These are phyloP conservation scores for Cercospora sesami DNA, from an alignment of 2,329 filamentous ascomycete genomes.

Conservation along the genomic window DNA sequence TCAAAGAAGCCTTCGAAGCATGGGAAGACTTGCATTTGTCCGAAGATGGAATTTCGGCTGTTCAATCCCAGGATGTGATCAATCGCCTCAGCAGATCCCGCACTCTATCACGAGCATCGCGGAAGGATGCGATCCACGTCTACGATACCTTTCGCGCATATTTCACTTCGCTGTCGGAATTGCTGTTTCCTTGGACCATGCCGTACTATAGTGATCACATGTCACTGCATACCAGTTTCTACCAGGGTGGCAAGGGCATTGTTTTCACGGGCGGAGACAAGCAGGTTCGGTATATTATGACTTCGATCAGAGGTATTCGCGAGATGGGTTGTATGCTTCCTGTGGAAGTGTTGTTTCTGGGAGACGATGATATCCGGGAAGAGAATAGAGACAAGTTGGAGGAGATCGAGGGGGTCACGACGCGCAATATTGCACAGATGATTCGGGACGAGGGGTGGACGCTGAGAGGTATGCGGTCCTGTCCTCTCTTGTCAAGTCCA, in stretches of 20 bases:
- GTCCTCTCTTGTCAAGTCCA: too few species aligned
- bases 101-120: slow-evolving; percentile 9
- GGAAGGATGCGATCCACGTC: slow-evolving; percentile 34
- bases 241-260: slow-evolving; percentile 46
- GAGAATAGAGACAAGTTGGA: slow-evolving; percentile 47
- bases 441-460: slow-evolving; percentile 49
- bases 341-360: slow-evolving; percentile 46
- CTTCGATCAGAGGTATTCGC: slow-evolving; percentile 44
- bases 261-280: slow-evolving; percentile 49
- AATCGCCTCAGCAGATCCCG: slow-evolving; percentile 5
- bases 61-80: background rate
- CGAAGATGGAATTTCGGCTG: background rate
- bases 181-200: slow-evolving; percentile 45
- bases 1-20: slow-evolving; percentile 19
- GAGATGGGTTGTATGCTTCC: slow-evolving; percentile 43
- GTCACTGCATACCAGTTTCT: slow-evolving; percentile 36
- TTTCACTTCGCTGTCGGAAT: slow-evolving; percentile 41
- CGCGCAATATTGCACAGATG: slow-evolving; percentile 48
- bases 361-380: slow-evolving; percentile 47
- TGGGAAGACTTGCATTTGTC: slow-evolving; percentile 24
- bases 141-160: slow-evolving; percentile 48
- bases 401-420: slow-evolving; percentile 46
- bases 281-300: slow-evolving; percentile 47
- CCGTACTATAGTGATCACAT: slow-evolving; percentile 50
- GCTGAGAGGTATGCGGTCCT: slow-evolving; percentile 31